phyloP scores from a whole-genome alignment of 768 basidiomycete species.

The Xerocomus spinulosus region DNA sequence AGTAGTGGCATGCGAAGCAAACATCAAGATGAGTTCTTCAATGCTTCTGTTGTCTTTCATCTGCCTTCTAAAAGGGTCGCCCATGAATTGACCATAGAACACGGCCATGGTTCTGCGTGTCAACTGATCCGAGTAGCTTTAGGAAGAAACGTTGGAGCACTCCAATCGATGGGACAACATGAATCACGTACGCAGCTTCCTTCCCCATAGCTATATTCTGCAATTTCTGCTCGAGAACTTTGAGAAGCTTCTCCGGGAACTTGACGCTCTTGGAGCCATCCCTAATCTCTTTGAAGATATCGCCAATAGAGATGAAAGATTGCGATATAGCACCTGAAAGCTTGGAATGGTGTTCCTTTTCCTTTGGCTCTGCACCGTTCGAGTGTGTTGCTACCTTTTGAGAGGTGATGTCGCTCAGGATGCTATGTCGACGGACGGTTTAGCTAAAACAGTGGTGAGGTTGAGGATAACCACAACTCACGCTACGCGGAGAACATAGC shows the following conservation, averaged over 20 bases:
- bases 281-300: slow-evolving; percentile 74
- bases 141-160: background rate
- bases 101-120: slow-evolving; percentile 87
- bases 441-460: slow-evolving; percentile 4
- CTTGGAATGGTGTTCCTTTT: slow-evolving; percentile 64
- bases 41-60: slow-evolving; percentile 97
- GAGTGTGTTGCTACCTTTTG: slow-evolving; percentile 43
- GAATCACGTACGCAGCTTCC: slow-evolving; percentile 69
- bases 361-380: slow-evolving; percentile 40
- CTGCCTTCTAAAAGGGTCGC: slow-evolving; percentile 78
- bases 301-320: slow-evolving; percentile 58
- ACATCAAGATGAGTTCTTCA: slow-evolving; percentile 95
- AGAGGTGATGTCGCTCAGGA: slow-evolving; percentile 65
- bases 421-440: slow-evolving; percentile 37
- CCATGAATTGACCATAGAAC: slow-evolving; percentile 87
- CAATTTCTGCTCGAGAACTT: slow-evolving; percentile 83
- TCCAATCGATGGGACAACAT: background rate
- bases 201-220: slow-evolving; percentile 93
- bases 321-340: slow-evolving; percentile 57
- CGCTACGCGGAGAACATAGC: slow-evolving; percentile 83
- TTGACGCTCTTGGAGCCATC: slow-evolving; percentile 82
- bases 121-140: slow-evolving; percentile 84
- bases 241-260: slow-evolving; percentile 91
- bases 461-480: slow-evolving; percentile 38
- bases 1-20: slow-evolving; percentile 85